Conservation (phyloP, 2,329 filamentous ascomycete species). For the Cordyceps sp. region DNA sequence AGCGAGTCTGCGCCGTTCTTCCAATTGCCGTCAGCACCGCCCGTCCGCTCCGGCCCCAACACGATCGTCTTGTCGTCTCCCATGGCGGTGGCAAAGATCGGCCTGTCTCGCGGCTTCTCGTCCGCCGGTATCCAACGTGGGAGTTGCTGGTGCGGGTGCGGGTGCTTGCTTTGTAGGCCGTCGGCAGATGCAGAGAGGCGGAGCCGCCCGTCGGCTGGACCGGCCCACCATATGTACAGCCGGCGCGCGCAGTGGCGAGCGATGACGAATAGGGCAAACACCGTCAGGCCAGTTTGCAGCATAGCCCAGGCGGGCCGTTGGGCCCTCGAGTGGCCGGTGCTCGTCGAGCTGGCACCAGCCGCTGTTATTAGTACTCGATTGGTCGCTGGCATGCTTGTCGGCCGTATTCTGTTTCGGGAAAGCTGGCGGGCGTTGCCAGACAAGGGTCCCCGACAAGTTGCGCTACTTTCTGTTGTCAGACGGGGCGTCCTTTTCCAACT, state of each 20-base stretch:
- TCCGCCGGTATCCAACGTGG: constrained; percentile 13
- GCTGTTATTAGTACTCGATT: constrained; percentile 14
- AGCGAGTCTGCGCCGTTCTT: constrained; percentile 8
- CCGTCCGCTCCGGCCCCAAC: constrained; percentile 4
- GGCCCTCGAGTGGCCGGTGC: constrained; percentile 13
- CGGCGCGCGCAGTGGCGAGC: constrained; percentile 13
- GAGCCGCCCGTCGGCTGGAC: constrained; percentile 1
- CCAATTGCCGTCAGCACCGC: constrained; percentile 10
- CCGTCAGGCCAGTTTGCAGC: constrained; percentile 12
- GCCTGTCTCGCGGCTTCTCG: constrained; percentile 7
- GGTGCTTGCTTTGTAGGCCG: constrained; percentile 5
- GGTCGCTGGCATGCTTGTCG: constrained; percentile 13
- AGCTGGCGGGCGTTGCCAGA: constrained; percentile 15
- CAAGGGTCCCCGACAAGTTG: constrained; percentile 13
- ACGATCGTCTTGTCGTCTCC: constrained; percentile 1
- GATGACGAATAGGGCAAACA: constrained; percentile 19
- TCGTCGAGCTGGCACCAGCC: constrained; percentile 10
- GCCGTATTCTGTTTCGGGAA: constrained; percentile 10
- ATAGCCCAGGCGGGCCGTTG: constrained; percentile 13
- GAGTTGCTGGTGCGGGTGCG: constrained; percentile 4
- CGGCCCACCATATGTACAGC: constrained; percentile 8
- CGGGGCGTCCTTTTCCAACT: constrained; percentile 7
- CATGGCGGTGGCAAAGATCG: constrained; percentile 1
- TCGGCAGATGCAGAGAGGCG: no score
- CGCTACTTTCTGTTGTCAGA: constrained; percentile 18